Base-by-base conservation (phyloP, 345 rosid genomes). In the Salix koriyanagi region DNA sequence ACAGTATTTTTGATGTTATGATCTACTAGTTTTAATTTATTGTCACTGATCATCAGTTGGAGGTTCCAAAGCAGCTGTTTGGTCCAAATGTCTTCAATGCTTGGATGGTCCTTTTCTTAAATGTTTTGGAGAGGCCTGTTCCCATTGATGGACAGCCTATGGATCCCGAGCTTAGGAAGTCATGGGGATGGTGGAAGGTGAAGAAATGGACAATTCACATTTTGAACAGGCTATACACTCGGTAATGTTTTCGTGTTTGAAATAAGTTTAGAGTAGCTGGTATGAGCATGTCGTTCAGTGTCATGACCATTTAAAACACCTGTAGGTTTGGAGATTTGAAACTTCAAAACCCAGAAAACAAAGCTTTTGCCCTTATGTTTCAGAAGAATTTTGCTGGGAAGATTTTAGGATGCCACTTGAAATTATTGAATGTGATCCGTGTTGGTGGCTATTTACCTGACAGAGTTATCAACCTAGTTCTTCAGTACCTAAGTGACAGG, bases 131-230 rank as follows among this genome's bases (percentile, higher is more conserved):
- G 87, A 91, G 97, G 83, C 89, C 97, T 68, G 93, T 96, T 79
- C 97, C 96, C n/a, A 37, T 77, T n/a, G 99, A 96, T 82, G 98
- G 97, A 19, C 96, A 96, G 83, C 98, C 98, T 81, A 54, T 78
- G 67, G 98, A 96, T 83, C 94, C 89, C 1, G 99, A 96, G 71
- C 85, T 89, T 41, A 88, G 98, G 86, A 96, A 94, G 85, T 88
- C 97, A 58, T 96, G 99, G 99, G 97, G 98, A 34, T 96, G 99
- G 99, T 96, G 99, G 99, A 96, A 96, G 84, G 94, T 96, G 90
- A 96, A 96, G 89, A 96, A 96, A 82, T 96, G 99, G 99, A 96
- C 97, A 1, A 92, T 91, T 82, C 98, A 94, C 76, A 96, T 96
- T 76, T 84, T 94, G 79, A 96, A 96, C 85, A 88, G 98, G 87